A percentile compares a stretch with the other conserved stretches of the same genome.
Conservation (phyloP, 768 basidiomycete species). For the Mycena indigotica region DNA sequence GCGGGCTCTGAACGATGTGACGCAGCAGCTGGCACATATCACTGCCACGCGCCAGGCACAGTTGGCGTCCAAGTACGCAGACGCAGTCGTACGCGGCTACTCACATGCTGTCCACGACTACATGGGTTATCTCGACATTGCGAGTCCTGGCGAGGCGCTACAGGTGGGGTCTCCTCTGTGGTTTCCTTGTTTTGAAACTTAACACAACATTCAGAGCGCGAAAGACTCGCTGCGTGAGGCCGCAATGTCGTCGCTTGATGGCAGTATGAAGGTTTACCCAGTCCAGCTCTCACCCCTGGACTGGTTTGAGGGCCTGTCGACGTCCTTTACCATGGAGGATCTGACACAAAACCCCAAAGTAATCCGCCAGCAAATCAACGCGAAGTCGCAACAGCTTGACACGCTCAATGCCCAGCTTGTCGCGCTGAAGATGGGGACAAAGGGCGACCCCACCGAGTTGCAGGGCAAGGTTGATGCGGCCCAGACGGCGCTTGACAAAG, state of each 20-base stretch:
- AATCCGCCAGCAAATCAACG: slow-evolving; percentile 27
- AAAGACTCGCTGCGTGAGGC: slow-evolving; percentile 32
- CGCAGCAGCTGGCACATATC: slow-evolving; percentile 29
- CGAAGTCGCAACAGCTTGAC: slow-evolving; percentile 29
- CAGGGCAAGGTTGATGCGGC: slow-evolving; percentile 22
- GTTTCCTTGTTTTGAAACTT: too few relatives aligned
- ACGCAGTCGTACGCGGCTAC: slow-evolving; percentile 33
- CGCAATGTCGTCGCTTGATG: slow-evolving; percentile 29
- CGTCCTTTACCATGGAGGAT: slow-evolving; percentile 32
- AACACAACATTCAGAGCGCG: too few relatives aligned
- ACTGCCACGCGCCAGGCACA: slow-evolving; percentile 29
- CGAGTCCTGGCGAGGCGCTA: slow-evolving; percentile 25
- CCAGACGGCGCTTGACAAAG: slow-evolving; percentile 12
- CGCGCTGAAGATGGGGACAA: slow-evolving; percentile 16
- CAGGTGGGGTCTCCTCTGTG: too few relatives aligned
- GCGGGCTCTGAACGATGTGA: slow-evolving; percentile 24
- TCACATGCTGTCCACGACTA: slow-evolving; percentile 30
- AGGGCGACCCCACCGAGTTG: slow-evolving; percentile 20
- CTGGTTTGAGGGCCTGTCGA: slow-evolving; percentile 31
- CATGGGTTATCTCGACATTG: slow-evolving; percentile 30
- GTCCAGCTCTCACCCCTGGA: slow-evolving; percentile 31
- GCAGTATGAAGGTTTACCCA: slow-evolving; percentile 28
- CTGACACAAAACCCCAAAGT: slow-evolving; percentile 28
- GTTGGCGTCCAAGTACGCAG: slow-evolving; percentile 29
- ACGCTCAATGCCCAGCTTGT: slow-evolving; percentile 27